Base-by-base conservation (phyloP, 257 asterid species). In the Leonotis leonurus region DNA sequence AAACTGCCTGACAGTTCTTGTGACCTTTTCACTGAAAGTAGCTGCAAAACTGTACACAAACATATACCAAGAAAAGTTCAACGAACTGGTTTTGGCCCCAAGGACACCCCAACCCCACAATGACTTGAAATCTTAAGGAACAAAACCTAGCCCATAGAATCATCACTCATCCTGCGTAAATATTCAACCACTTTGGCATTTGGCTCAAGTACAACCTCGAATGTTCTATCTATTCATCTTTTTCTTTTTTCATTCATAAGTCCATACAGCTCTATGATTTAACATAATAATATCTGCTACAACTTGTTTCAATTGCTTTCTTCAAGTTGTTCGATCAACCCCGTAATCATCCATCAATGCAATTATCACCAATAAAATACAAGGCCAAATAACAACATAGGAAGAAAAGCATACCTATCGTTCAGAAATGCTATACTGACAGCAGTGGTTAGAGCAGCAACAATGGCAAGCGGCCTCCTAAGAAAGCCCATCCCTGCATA, bases 401-500 rank as follows among this genome's bases (percentile, higher is more conserved):
- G 14, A 4, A 9, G 46, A 74, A 68, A 30, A 25, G 12, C 72
- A 43, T 80, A 87, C 97, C 97, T 87, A 69, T 87, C 97, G 54
- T 87, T 90, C 73, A 87, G 83, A 76, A 85, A 73, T 39, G 95
- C 95, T 9, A 85, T 78, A 70, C 85, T 85, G 58, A 87, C 75
- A 72, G 96, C 89, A 32, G 96, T 80, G 77, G 65, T 68, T 16
- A 85, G 51, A 2, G 97, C 94, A 70, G 97, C 97, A 71, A 90
- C 80, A 76, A 90, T 80, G 48, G 96, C 89, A 60, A 88, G 76
- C 13, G 96, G 96, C 80, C 85, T 81, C 78, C 83, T 73, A 37
- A 90, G 83, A 82, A 90, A 90, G 64, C 86, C 94, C 71, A 90
- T 64, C 49, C 95, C 97, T 90, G 82, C 77, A 82, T n/a, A 62